Percentiles rank a stretch among this genome's conserved stretches.
phyloP scores from a whole-genome alignment of 768 basidiomycete genomes.

The Gloeophyllum trabeum region DNA sequence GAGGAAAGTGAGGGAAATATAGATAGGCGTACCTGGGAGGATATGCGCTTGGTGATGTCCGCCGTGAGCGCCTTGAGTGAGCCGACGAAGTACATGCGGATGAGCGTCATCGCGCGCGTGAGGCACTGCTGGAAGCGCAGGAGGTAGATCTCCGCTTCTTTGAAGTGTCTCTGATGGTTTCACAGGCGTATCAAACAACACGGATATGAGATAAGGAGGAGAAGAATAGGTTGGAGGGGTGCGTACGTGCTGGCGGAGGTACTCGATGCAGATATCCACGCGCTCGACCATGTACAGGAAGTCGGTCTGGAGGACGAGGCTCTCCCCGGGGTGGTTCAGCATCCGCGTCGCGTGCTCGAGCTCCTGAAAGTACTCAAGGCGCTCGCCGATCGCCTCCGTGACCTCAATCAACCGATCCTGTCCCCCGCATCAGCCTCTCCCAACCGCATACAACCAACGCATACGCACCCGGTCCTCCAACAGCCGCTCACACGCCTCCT shows the following conservation, averaged over 20 bases:
- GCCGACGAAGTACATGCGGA: conserved; percentile 93
- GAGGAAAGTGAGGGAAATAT: neutral
- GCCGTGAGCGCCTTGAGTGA: conserved; percentile 67
- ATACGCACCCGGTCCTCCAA: conserved; percentile 77
- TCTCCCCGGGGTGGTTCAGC: conserved; percentile 90
- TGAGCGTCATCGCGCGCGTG: conserved; percentile 94
- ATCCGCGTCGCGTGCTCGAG: conserved; percentile 88
- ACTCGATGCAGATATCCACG: conserved; percentile 90
- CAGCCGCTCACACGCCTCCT: conserved; percentile 84
- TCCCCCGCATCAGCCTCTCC: conserved; percentile 1
- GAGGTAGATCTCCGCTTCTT: conserved; percentile 90
- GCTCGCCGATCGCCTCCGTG: conserved; percentile 71
- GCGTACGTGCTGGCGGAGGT: conserved; percentile 76
- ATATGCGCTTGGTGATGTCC: conserved; percentile 66
- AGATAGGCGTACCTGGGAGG: conserved; percentile 47
- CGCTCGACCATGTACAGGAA: conserved; percentile 96
- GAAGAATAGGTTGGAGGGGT: neutral
- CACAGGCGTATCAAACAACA: neutral
- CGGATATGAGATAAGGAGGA: neutral
- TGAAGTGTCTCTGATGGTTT: conserved; percentile 64
- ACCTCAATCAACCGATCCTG: conserved; percentile 70
- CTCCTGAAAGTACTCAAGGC: conserved; percentile 90
- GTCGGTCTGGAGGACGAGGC: conserved; percentile 80
- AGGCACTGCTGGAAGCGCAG: conserved; percentile 97
- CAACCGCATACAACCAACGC: neutral